Base-by-base conservation (phyloP, 108 stramenopile genomes). In the Aurantiochytrium sp. region DNA sequence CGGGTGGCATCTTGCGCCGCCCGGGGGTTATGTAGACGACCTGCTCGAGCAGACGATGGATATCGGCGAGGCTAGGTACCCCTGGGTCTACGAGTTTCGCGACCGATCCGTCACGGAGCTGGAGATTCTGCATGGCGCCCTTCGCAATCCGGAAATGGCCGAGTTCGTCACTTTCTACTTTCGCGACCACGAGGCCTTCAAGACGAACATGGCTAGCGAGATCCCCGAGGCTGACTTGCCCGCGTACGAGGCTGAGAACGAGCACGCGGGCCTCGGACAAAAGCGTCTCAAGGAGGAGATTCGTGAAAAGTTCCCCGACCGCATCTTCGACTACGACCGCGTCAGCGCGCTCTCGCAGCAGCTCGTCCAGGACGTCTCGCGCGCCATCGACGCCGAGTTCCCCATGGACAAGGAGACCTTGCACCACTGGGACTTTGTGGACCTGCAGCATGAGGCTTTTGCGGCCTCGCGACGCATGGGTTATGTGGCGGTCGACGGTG, bases 1-100 rank as follows among this genome's bases (percentile, higher is more conserved):
- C 37, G 88, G 88, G 12, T 88, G 88, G 88, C 69, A 81, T 81
- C 42, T 81, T n/a, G 41, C 37, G 4, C 69, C 69, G 24, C 22
- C 41, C 1, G 27, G 69, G 15, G 55, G 31, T 59, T 59, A 59
- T n/a, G 42, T 45, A 21, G 69, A 81, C 27, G 42, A 81, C 4
- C 69, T 81, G 0, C 36, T 81, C 15, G 42, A 81, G 41, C 37
- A 39, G 10, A 81, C 69, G 6, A 81, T 81, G 69, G 69, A 81
- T 21, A 45, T 81, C 10, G 69, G 69, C n/a, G 69, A 81, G 22
- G 42, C 37, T 10, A 4, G 37, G n/a, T 81, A 81, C 27, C 69
- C 69, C 15, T 81, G 69, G 69, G 69, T 81, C 10, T n/a, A 39
- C 24, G 41, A 81, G 22, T 81, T 21, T 22, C 69, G 69, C 41